Conservation (phyloP, 169 alveolate genomes). For the Cryptosporidium sp. region DNA sequence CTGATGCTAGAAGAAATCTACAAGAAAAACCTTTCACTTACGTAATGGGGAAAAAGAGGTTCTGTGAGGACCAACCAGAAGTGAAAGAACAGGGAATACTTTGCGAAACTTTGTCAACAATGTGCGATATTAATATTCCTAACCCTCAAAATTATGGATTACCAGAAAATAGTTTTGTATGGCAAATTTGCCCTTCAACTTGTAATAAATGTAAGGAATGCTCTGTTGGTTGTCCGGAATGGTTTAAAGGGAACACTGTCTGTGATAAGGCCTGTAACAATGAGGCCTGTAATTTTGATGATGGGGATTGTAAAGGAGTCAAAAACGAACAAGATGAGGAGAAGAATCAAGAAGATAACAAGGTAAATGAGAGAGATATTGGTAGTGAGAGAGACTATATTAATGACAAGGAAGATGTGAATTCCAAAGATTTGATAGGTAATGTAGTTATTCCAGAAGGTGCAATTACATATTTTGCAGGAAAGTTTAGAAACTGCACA, state of each 20-base stretch:
- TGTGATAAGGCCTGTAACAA: constrained; percentile 81
- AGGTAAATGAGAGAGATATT: not conserved
- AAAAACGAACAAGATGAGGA: not conserved
- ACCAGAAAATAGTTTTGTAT: constrained; percentile 78
- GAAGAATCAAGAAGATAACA: not conserved
- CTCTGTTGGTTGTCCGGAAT: constrained; percentile 80
- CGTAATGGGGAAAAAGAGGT: constrained; percentile 52
- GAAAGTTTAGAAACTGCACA: constrained; percentile 55
- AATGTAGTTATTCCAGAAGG: constrained; percentile 26
- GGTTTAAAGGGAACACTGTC: constrained; percentile 80
- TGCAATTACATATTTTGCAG: constrained; percentile 54
- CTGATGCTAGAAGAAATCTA: not conserved
- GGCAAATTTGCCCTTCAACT: constrained; percentile 79
- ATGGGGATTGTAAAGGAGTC: constrained; percentile 78
- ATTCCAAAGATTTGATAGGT: not conserved
- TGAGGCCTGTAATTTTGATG: constrained; percentile 79
- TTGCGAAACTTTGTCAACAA: constrained; percentile 19
- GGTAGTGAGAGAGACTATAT: not conserved
- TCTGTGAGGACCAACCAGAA: constrained; percentile 61
- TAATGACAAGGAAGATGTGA: not conserved
- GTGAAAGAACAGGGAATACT: constrained; percentile 52
- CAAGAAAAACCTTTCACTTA: constrained; percentile 24
- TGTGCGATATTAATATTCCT: constrained; percentile 58
- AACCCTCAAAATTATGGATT: constrained; percentile 58
- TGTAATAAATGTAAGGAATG: constrained; percentile 81